Conservation (phyloP, 176 grass and related monocot genomes). For the Carex cristatella region DNA sequence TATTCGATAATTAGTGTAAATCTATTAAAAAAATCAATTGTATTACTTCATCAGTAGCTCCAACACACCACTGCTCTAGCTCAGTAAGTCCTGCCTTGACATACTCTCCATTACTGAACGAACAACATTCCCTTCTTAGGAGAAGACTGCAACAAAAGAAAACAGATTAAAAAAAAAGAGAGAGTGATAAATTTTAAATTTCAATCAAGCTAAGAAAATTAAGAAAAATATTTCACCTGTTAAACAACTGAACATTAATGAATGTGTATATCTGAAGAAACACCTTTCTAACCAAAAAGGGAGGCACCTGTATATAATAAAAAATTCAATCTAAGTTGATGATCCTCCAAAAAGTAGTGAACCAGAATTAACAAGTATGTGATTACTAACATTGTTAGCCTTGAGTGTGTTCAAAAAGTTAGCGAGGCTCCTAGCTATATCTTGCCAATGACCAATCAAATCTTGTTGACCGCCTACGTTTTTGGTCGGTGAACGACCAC, state of each 20-base stretch:
- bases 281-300: constrained; percentile 96
- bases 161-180: constrained; percentile 20
- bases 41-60: constrained; percentile 90
- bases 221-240: constrained; percentile 54
- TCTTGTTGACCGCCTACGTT: constrained; percentile 69
- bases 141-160: constrained; percentile 56
- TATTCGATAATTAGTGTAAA: background rate
- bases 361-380: constrained; percentile 8
- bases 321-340: background rate
- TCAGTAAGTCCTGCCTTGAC: constrained; percentile 98
- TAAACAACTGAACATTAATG: constrained; percentile 97
- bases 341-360: constrained; percentile 12
- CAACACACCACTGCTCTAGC: constrained; percentile 95
- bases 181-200: background rate
- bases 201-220: constrained; percentile 9
- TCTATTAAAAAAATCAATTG: constrained; percentile 20
- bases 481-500: constrained; percentile 66
- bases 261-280: constrained; percentile 99
- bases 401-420: constrained; percentile 87
- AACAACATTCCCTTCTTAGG: constrained; percentile 96
- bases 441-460: constrained; percentile 99
- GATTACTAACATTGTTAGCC: constrained; percentile 76
- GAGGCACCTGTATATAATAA: constrained; percentile 65
- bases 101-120: constrained; percentile 93
- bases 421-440: constrained; percentile 84